phyloP scores from a whole-genome alignment of 176 grass and related monocot genomes.

The Poa pratensis region DNA sequence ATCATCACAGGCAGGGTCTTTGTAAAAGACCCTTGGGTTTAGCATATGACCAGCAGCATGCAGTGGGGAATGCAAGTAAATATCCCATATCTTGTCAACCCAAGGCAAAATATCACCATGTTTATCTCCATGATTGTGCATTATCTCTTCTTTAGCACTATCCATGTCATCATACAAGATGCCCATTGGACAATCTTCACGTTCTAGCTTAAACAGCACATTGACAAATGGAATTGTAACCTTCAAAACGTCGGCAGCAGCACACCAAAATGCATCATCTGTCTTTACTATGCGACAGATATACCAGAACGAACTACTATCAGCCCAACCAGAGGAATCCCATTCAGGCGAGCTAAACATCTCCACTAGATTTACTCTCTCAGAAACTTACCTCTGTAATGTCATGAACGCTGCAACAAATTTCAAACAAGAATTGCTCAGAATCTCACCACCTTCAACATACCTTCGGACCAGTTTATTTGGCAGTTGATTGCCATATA shows the following conservation, averaged over 20 bases:
- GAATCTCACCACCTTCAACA: slow-evolving; percentile 49
- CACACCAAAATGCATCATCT: slow-evolving; percentile 64
- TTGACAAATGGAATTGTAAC: slow-evolving; percentile 63
- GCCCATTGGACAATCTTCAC: slow-evolving; percentile 57
- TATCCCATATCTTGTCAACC: slow-evolving; percentile 76
- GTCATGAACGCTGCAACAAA: slow-evolving; percentile 67
- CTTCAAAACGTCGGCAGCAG: slow-evolving; percentile 67
- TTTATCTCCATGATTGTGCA: slow-evolving; percentile 47
- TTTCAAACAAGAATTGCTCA: slow-evolving; percentile 60
- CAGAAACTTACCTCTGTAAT: slow-evolving; percentile 57
- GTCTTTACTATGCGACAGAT: slow-evolving; percentile 51
- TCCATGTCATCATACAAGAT: slow-evolving; percentile 81
- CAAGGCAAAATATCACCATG: slow-evolving; percentile 59
- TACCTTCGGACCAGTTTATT: slow-evolving; percentile 44
- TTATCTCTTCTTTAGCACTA: slow-evolving; percentile 71
- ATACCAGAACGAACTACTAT: slow-evolving; percentile 30
- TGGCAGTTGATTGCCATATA: slow-evolving; percentile 58
- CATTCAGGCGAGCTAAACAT: slow-evolving; percentile 66
- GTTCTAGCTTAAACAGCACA: slow-evolving; percentile 52
- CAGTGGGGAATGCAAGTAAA: slow-evolving; percentile 71
- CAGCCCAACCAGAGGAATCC: slow-evolving; percentile 58
- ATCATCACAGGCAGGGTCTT: slow-evolving; percentile 48
- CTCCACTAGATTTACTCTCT: slow-evolving; percentile 52
- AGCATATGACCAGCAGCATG: slow-evolving; percentile 74
- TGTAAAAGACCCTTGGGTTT: slow-evolving; percentile 79